Evolutionary conservation across 164 flowering plant species (phyloP), one percentile per base, ranked within the genome.

Genomic region (Macadamia integrifolia): DNA sequence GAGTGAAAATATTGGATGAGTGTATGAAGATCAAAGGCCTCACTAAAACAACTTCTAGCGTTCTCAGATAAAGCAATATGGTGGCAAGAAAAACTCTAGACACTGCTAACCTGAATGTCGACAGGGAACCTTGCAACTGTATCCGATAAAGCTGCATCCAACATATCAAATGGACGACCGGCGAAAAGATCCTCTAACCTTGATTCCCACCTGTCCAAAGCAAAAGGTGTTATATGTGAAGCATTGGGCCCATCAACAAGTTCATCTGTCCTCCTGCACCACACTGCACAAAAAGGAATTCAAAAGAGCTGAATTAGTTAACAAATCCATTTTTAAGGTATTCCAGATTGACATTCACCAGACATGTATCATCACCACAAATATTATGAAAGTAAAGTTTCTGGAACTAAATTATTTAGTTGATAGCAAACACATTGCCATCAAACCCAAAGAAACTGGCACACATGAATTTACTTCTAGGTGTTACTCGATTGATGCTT

Each of bases 261-360:
- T 72, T 92, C 98, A 71, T 92, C 98, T 6, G 98, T 92, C 78
- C 98, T 87, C 83, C 98, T 84, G 76, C 98, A 92, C 98, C 98
- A 92, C 58, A 92, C 97, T 92, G 85, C 42, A 61, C 48, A 61
- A 17, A 17, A 13, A 46, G 50, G 6, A 32, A 65, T 28, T 56
- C 48, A 56, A 23, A 31, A 65, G 7, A 53, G 31, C 14, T 2
- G n/a, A 56, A 43, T 35, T 2, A 56, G 64, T 49, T 40, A 40
- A 8, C 35, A n/a, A 58, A 46, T 6, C 14, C 14, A 35, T 6
- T 44, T 42, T 40, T 5, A 6, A 29, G 9, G 6, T 32, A 12
- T 12, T n/a, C 32, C 32, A 35, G 13, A 28, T 14, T 11, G 9
- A 29, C 61, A 58, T 28, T 12, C 14, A 12, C 29, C 13, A 58